Evolutionary conservation across 2,329 filamentous ascomycete genomes (phyloP).

Genomic region (Triangularia setosa): DNA sequence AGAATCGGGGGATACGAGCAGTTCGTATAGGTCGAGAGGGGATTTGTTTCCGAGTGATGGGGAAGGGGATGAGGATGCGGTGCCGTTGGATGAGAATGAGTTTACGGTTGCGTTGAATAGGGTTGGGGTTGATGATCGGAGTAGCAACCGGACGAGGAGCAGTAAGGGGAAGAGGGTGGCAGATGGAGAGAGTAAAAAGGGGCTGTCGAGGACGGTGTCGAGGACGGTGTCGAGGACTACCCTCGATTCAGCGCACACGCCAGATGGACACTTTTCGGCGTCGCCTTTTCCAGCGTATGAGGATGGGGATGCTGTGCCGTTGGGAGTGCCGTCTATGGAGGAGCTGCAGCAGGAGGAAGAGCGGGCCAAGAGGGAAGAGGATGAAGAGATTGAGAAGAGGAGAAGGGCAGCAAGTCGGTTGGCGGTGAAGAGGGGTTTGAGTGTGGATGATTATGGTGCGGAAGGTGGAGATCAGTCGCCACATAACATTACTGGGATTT

Average conservation of each 20-base stretch:
- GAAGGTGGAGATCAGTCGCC: not conserved
- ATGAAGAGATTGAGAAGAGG: conserved; percentile 49
- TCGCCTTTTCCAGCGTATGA: conserved; percentile 15
- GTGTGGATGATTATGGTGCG: conserved; percentile 27
- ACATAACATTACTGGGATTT: not conserved
- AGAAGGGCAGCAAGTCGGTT: conserved; percentile 50
- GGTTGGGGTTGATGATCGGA: conserved; percentile 58
- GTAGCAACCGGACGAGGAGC: conserved; percentile 60
- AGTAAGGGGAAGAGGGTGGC: conserved; percentile 57
- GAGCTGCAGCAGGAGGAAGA: conserved; percentile 54
- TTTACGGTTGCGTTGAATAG: conserved; percentile 80
- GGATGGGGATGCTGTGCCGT: not conserved
- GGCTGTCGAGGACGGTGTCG: conserved; percentile 48
- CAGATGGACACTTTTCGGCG: conserved; percentile 16
- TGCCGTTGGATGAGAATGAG: conserved; percentile 90
- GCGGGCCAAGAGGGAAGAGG: conserved; percentile 47
- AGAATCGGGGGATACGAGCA: conserved; percentile 75
- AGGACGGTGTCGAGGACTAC: conserved; percentile 58
- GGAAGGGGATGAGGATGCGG: conserved; percentile 83
- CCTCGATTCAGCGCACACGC: conserved; percentile 41
- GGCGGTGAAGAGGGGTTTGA: conserved; percentile 48
- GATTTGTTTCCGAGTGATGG: conserved; percentile 87
- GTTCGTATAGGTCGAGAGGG: conserved; percentile 81
- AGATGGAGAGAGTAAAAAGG: conserved; percentile 24
- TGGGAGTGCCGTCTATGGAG: conserved; percentile 44